Base-by-base conservation (phyloP, 192 early-diverging fungal genomes). In the Coemansia umbellata region DNA sequence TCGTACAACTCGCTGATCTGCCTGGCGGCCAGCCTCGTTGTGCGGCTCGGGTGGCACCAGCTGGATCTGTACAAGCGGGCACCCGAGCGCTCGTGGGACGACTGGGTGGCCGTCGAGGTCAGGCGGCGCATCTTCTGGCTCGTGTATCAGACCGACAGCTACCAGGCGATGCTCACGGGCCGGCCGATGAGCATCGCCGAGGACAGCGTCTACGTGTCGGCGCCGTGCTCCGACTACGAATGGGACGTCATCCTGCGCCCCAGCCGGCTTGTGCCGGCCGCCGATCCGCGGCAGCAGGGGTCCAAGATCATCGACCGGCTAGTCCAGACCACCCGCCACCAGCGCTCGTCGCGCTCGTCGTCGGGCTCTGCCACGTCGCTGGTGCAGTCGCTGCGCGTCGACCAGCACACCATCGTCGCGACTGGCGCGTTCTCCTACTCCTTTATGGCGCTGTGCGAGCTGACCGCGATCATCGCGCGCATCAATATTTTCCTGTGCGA, bases 1-100 rank as follows among this genome's bases (percentile, higher is more conserved):
- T 49, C 73, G 45, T 76, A 76, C 58, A 76, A 76, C 58, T 76
- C 73, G 61, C 61, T 76, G 28, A 76, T 76, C 31, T 69, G 66
- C 32, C 48, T 76, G 18, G 66, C 73, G 1, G 66, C 73, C 28
- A 76, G 73, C 41, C 50, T 75, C 15, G 66, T 75, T 17, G 66
- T 69, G 19, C 66, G 66, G 13, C 31, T 68, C 32, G 73, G 73
- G 9, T 69, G 65, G 61, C 73, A 75, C 49, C 50, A 69, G 40
- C 47, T 75, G 44, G 73, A 75, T 17, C 45, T 75, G 30, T 75
- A 75, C 31, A 45, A 48, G 44, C 60, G 73, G 8, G 51, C 61
- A 47, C 40, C 61, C 28, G 57, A 60, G 9, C 33, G 30, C 1
- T 37, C 60, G 19, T 75, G 57, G 53, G 66, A 75, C n/a, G 73